A percentile compares a stretch with the other conserved stretches of the same genome.
Evolutionary conservation across 169 alveolate genomes (phyloP).

Genomic region (Perkinsus chesapeaki): DNA sequence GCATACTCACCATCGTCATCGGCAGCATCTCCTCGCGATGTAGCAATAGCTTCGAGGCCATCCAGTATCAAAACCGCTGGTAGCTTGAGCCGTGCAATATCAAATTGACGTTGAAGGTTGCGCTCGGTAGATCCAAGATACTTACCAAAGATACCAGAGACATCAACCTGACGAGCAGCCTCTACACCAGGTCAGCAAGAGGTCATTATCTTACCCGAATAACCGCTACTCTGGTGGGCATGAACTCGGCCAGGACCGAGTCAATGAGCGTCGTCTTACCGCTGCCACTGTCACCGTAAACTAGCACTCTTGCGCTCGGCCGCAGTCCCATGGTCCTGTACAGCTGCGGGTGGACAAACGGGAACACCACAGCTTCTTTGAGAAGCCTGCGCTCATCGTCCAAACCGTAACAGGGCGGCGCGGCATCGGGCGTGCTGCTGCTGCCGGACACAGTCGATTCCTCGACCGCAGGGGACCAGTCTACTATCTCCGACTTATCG

Average conservation of each 20-base stretch:
- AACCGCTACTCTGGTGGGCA: neutral
- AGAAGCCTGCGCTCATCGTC: neutral
- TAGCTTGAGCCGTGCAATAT: neutral
- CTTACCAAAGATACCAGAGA: neutral
- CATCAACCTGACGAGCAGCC: neutral
- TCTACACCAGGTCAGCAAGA: neutral
- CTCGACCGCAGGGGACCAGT: neutral
- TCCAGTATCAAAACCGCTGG: neutral
- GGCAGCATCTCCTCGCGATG: neutral
- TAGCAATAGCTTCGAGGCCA: neutral
- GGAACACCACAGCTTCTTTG: neutral
- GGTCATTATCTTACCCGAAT: neutral
- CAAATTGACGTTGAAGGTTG: neutral
- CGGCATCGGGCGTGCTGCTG: neutral
- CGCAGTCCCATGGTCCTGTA: neutral
- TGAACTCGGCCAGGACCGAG: neutral
- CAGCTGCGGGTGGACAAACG: neutral
- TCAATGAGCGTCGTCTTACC: neutral
- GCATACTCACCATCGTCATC: neutral
- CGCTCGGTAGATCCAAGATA: neutral
- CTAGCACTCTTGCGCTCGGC: neutral
- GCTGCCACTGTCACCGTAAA: neutral
- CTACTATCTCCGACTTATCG: neutral
- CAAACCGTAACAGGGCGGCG: neutral
- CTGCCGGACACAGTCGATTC: neutral